A percentile compares a stretch with the other conserved stretches of the same genome.
These are phyloP conservation scores for Mrakia frigida DNA, from an alignment of 768 basidiomycete species.

Conservation along the genomic window DNA sequence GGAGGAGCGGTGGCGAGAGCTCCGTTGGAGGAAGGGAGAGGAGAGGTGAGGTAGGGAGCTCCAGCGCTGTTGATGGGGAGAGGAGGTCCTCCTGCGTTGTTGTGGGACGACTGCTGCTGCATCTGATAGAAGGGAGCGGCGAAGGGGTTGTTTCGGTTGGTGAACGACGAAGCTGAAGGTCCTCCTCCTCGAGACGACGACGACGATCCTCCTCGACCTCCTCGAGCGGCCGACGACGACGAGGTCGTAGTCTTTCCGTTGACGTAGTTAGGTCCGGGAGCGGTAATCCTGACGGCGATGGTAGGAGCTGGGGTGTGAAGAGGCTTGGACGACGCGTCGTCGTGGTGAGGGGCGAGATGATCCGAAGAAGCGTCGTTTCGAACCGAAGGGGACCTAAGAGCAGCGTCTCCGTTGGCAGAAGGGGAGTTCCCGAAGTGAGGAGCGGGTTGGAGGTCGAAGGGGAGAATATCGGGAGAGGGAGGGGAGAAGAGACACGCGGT, in stretches of 20 bases:
- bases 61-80: not conserved
- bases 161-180: not conserved
- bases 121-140: constrained; percentile 19
- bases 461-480: not conserved
- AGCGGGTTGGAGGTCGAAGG: constrained; percentile 6
- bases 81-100: not conserved
- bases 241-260: not conserved
- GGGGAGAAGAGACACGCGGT: not conserved
- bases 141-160: constrained; percentile 16
- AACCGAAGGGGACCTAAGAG: not conserved
- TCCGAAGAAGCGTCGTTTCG: no score
- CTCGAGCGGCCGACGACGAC: not conserved
- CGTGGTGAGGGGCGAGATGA: not conserved
- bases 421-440: not conserved
- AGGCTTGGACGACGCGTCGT: constrained; percentile 3
- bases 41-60: not conserved
- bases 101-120: constrained; percentile 17
- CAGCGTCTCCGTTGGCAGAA: not conserved
- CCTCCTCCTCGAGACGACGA: constrained; percentile 8
- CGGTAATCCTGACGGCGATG: not conserved
- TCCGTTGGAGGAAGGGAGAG: not conserved
- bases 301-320: not conserved
- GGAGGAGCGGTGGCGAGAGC: not conserved
- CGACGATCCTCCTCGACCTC: not conserved
- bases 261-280: not conserved